Conservation (phyloP, 31 red algal species). For the Asparagopsis taxiformis region DNA sequence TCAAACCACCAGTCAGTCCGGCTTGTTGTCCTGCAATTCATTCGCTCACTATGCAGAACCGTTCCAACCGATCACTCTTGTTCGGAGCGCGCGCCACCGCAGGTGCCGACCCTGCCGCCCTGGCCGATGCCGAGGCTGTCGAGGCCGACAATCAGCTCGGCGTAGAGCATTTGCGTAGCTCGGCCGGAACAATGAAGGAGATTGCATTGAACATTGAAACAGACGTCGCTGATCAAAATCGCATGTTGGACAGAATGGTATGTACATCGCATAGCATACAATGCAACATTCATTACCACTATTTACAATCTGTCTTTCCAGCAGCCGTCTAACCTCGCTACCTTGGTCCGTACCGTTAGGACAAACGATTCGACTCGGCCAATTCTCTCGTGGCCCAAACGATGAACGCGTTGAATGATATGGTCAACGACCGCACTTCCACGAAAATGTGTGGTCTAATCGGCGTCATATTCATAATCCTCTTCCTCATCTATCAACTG, state of each 20-base stretch:
- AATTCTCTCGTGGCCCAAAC: constrained; percentile 24
- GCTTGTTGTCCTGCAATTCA: too few relatives aligned
- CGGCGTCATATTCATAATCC: constrained; percentile 10
- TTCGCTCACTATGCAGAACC: constrained; percentile 47
- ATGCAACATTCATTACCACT: too few relatives aligned
- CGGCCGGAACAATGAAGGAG: constrained; percentile 34
- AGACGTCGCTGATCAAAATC: constrained; percentile 44
- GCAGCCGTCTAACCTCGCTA: too few relatives aligned
- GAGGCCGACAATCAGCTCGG: constrained; percentile 38
- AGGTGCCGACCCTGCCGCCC: not conserved
- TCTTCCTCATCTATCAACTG: constrained; percentile 12
- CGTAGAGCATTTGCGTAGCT: constrained; percentile 21
- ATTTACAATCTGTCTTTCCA: too few relatives aligned
- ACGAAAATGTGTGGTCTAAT: constrained; percentile 10
- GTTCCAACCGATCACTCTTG: constrained; percentile 29
- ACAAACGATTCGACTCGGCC: constrained; percentile 45
- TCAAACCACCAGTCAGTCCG: too few relatives aligned
- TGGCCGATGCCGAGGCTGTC: constrained; percentile 7
- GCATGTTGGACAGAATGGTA: constrained; percentile 35
- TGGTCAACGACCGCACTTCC: constrained; percentile 36
- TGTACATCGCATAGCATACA: too few relatives aligned
- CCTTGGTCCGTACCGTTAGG: too few relatives aligned
- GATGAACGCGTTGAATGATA: constrained; percentile 6
- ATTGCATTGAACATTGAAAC: constrained; percentile 36
- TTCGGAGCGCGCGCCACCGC: constrained; percentile 36